phyloP scores from a whole-genome alignment of 2,329 filamentous ascomycete species.

The Exophiala phaeomuriformis region DNA sequence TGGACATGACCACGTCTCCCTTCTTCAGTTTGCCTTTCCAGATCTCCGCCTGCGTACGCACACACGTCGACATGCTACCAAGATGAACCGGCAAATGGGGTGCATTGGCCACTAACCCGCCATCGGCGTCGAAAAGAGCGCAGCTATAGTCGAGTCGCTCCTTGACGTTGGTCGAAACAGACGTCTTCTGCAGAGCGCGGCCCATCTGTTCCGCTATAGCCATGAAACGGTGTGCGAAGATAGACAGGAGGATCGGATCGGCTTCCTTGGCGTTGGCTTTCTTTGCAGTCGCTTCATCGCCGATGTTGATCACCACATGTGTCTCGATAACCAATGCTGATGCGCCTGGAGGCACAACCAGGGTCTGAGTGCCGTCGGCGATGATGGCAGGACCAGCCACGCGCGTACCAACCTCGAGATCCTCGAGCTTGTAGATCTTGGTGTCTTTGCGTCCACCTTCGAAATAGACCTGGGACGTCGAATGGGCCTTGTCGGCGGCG shows the following conservation, averaged over 20 bases:
- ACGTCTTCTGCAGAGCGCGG: slow-evolving; percentile 49
- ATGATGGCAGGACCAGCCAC: slow-evolving; percentile 77
- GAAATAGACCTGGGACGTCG: slow-evolving; percentile 69
- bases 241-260: slow-evolving; percentile 48
- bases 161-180: slow-evolving; percentile 63
- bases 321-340: slow-evolving; percentile 73
- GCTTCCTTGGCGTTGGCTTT: slow-evolving; percentile 30
- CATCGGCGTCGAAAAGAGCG: slow-evolving; percentile 64
- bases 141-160: slow-evolving; percentile 73
- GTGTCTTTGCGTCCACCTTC: slow-evolving; percentile 71
- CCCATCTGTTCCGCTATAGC: slow-evolving; percentile 55
- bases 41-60: slow-evolving; percentile 66
- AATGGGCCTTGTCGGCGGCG: slow-evolving; percentile 56
- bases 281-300: slow-evolving; percentile 41
- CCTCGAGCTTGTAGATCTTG: slow-evolving; percentile 72
- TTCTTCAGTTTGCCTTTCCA: slow-evolving; percentile 71
- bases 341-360: slow-evolving; percentile 74
- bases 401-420: slow-evolving; percentile 63
- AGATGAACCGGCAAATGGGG: slow-evolving; percentile 72
- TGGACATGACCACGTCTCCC: slow-evolving; percentile 75
- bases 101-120: slow-evolving; percentile 67
- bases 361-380: slow-evolving; percentile 69
- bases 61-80: slow-evolving; percentile 72
- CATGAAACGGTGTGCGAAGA: slow-evolving; percentile 54
- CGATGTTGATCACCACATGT: slow-evolving; percentile 81